A percentile compares a stretch with the other conserved stretches of the same genome.
Evolutionary conservation across 78 protist genomes (phyloP).

Genomic region (Carpediemonas membranifera): DNA sequence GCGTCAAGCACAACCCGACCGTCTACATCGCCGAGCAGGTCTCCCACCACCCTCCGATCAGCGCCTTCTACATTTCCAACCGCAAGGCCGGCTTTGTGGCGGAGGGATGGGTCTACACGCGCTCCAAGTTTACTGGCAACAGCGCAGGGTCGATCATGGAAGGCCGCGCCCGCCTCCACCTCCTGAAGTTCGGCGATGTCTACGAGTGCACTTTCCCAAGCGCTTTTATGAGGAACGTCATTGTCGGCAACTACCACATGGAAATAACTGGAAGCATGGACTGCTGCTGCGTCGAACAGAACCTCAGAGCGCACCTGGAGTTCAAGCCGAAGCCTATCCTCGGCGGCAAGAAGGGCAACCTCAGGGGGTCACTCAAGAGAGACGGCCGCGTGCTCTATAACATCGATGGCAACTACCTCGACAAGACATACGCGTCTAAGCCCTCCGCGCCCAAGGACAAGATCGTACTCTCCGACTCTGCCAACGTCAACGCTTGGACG

Average conservation of each 20-base stretch:
- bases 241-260: constrained; percentile 5
- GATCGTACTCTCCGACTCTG: no score
- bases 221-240: constrained; percentile 46
- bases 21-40: constrained; percentile 57
- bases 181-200: constrained; percentile 35
- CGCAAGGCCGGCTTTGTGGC: constrained; percentile 42
- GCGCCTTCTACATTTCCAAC: constrained; percentile 58
- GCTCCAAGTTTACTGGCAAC: constrained; percentile 61
- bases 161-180: constrained; percentile 32
- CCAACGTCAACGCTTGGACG: background rate
- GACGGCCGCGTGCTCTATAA: background rate
- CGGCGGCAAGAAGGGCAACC: background rate
- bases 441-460: no score
- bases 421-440: no score
- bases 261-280: no score
- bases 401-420: background rate
- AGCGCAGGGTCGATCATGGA: constrained; percentile 33
- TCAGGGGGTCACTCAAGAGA: background rate
- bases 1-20: constrained; percentile 19
- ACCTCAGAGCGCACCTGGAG: no score
- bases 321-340: no score
- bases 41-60: constrained; percentile 85
- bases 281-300: no score
- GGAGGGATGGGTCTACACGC: constrained; percentile 29
- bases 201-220: constrained; percentile 57